Base-by-base conservation (phyloP, 352 stramenopile species). In the Peronospora farinosa region DNA sequence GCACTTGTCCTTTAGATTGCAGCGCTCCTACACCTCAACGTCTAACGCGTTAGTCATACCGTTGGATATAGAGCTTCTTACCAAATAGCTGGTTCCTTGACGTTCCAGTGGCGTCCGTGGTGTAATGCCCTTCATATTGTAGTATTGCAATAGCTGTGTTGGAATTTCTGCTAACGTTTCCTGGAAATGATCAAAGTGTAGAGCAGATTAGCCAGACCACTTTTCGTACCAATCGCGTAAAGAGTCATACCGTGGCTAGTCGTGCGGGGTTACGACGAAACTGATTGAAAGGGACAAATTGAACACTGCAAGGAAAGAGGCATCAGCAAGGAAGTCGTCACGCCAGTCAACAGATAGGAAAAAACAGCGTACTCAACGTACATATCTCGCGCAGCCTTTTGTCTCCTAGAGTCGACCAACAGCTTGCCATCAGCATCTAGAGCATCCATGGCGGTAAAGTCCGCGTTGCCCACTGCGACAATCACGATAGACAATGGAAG, bases 401-500 rank as follows among this genome's bases (percentile, higher is more conserved):
- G 62, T 25, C 68, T 21, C 38, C 72, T 52, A 13, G 69, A 64
- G 51, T 74, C 40, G 28, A 73, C 42, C n/a, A 88, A 57, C 23
- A 84, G 35, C 31, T 85, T 85, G 36, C 61, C 73, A 42, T 88
- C 78, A 6, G 63, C 61, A 51, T 83, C 72, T 9, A 86, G 51
- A 12, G 65, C 64, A 42, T 84, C 67, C 78, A 88, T 86, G 5
- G 78, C 71, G 1, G 60, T 74, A 19, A 88, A 88, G 39, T 84
- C 69, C 1, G 78, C 76, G 19, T 89, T 83, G 13, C 83, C 83
- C 23, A 94, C 83, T 12, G 78, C 80, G 5, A 89, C 78, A 53
- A 93, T 88, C 33, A 93, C 73, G 40, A 93, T 88, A 19, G 74
- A 88, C 32, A 93, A 57, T 0, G 83, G 78, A 42, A 88, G 63